Conservation (phyloP, 208 protist genomes). For the Crithidia expoeki region DNA sequence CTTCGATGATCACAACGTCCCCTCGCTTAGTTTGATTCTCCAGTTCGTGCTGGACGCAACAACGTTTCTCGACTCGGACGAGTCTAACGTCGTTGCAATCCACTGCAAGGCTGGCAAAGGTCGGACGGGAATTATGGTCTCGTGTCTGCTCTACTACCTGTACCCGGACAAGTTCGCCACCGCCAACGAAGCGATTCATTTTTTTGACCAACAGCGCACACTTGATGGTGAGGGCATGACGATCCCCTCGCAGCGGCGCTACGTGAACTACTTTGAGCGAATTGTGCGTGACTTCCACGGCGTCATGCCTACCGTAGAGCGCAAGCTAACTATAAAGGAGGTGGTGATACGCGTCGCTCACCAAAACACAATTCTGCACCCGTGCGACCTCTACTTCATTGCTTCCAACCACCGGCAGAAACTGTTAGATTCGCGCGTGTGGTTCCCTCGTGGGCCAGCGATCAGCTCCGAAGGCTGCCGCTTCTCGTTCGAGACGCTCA, state of each 20-base stretch:
- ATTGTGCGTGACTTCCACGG: conserved; percentile 35
- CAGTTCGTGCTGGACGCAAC: conserved; percentile 67
- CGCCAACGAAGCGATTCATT: conserved; percentile 60
- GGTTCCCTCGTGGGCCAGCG: conserved; percentile 36
- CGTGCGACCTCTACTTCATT: conserved; percentile 48
- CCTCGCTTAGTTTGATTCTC: conserved; percentile 82
- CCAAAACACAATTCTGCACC: conserved; percentile 6
- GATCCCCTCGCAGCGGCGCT: conserved; percentile 81
- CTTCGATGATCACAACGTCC: conserved; percentile 96
- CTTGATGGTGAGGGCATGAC: conserved; percentile 80
- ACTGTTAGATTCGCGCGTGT: conserved; percentile 46
- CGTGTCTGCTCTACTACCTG: conserved; percentile 58
- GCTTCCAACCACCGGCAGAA: conserved; percentile 29
- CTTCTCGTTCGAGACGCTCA: conserved; percentile 35
- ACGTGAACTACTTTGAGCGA: conserved; percentile 51
- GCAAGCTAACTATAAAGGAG: conserved; percentile 8
- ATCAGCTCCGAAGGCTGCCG: conserved; percentile 30
- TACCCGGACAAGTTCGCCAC: conserved; percentile 37
- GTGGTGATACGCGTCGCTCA: conserved; percentile 10
- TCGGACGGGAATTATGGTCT: conserved; percentile 96
- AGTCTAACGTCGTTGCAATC: conserved; percentile 86
- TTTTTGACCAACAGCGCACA: conserved; percentile 70
- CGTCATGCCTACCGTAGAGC: conserved; percentile 9
- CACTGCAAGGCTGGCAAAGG: conserved; percentile 98
- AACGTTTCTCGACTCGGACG: conserved; percentile 60